phyloP scores from a whole-genome alignment of 768 basidiomycete genomes.

The Tubosaeta brunneosetosa region DNA sequence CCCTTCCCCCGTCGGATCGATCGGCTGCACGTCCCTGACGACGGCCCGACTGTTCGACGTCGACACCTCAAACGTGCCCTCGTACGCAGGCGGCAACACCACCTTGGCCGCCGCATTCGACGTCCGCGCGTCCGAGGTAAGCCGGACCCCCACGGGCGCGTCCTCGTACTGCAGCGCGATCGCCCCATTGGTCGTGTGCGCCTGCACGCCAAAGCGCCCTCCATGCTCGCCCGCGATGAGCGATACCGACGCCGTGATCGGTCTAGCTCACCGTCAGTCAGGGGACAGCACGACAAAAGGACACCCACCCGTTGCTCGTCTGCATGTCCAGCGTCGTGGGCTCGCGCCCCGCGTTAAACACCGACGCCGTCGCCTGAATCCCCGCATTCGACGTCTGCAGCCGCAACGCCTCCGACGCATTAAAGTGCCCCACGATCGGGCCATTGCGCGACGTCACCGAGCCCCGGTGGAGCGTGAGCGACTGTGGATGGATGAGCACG shows the following conservation, averaged over 20 bases:
- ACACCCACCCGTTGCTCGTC: not conserved
- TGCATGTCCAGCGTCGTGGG: constrained; percentile 13
- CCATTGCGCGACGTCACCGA: constrained; percentile 30
- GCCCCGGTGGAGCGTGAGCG: constrained; percentile 23
- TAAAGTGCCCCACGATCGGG: constrained; percentile 36
- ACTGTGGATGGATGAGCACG: constrained; percentile 20
- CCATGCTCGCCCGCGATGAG: constrained; percentile 25
- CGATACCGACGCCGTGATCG: constrained; percentile 15
- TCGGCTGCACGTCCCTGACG: constrained; percentile 8
- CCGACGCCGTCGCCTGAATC: constrained; percentile 26
- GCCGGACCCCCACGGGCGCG: constrained; percentile 27
- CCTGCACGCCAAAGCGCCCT: constrained; percentile 30
- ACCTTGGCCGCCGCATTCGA: constrained; percentile 30
- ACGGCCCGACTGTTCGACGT: constrained; percentile 20
- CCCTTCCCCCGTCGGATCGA: constrained; percentile 31
- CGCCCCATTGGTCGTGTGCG: constrained; percentile 33
- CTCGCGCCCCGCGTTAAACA: constrained; percentile 11
- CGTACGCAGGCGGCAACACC: constrained; percentile 33
- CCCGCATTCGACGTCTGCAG: constrained; percentile 34
- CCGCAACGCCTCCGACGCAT: constrained; percentile 21
- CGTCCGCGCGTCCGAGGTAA: constrained; percentile 31
- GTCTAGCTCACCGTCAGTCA: not conserved
- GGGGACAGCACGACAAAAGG: not conserved
- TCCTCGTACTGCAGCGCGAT: constrained; percentile 26
- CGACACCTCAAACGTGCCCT: constrained; percentile 34